A percentile compares a stretch with the other conserved stretches of the same genome.
Conservation (phyloP, 768 basidiomycete species). For the Porphyrellus cyaneotinctus region DNA sequence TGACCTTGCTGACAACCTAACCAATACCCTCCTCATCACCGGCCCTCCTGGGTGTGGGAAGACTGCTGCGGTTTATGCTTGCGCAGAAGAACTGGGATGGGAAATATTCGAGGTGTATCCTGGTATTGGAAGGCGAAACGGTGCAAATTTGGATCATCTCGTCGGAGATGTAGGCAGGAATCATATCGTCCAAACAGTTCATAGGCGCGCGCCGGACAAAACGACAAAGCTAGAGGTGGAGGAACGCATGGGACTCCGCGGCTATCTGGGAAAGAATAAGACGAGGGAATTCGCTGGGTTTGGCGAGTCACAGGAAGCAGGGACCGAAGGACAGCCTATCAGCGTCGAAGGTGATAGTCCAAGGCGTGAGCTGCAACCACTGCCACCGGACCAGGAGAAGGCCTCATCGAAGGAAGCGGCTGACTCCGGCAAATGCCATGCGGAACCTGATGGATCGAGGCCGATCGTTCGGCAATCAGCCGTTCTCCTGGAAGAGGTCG, state of each 20-base stretch:
- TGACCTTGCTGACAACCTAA: slow-evolving; percentile 47
- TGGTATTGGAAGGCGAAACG: slow-evolving; percentile 87
- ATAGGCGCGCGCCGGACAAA: slow-evolving; percentile 5
- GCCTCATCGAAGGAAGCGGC: not conserved
- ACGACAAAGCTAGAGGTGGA: slow-evolving; percentile 3
- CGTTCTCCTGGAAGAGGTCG: slow-evolving; percentile 92
- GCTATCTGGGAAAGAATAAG: slow-evolving; percentile 15
- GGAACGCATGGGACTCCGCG: slow-evolving; percentile 11
- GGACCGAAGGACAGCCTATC: slow-evolving; percentile 22
- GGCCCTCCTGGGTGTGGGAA: slow-evolving; percentile 89
- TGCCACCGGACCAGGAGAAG: slow-evolving; percentile 4
- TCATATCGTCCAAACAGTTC: slow-evolving; percentile 61
- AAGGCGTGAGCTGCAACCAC: not conserved
- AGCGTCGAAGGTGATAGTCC: slow-evolving; percentile 13
- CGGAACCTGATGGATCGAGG: slow-evolving; percentile 12
- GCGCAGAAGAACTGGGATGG: slow-evolving; percentile 91
- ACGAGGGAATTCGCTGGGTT: not conserved
- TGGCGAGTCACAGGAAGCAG: slow-evolving; percentile 2
- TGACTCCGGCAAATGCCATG: not conserved
- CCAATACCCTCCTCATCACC: slow-evolving; percentile 80
- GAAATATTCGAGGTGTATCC: slow-evolving; percentile 97
- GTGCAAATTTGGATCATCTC: slow-evolving; percentile 68
- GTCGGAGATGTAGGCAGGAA: slow-evolving; percentile 94
- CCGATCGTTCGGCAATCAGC: slow-evolving; percentile 69
- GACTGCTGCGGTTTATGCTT: slow-evolving; percentile 89